Percentiles rank a stretch among this genome's conserved stretches.
Evolutionary conservation across 192 early-diverging fungal genomes (phyloP).

Genomic region (Glomus cerebriforme): DNA sequence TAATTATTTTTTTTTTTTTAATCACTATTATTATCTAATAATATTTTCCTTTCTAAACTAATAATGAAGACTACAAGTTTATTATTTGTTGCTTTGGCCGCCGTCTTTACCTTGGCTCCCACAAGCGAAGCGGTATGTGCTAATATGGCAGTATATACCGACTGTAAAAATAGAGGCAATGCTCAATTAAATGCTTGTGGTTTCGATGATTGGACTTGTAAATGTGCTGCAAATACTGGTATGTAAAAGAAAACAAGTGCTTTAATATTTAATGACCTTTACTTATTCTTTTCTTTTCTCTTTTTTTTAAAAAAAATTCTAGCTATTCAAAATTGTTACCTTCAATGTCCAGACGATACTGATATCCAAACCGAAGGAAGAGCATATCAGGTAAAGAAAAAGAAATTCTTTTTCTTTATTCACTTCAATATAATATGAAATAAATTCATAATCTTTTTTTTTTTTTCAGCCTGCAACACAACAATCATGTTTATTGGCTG

Average conservation of each 20-base stretch:
- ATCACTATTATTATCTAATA: too few species aligned
- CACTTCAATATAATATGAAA: neutral
- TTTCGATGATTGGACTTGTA: neutral
- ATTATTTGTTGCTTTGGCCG: neutral
- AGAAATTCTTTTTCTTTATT: neutral
- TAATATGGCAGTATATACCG: neutral
- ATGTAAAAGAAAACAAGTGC: neutral
- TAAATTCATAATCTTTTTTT: neutral
- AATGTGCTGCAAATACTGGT: neutral
- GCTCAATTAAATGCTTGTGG: neutral
- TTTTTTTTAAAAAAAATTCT: neutral
- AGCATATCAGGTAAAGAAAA: neutral
- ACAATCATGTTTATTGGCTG: neutral
- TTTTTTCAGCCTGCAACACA: neutral
- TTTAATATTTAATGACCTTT: neutral
- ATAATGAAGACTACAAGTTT: neutral
- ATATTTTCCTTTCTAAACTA: neutral
- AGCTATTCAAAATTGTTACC: neutral
- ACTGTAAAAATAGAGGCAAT: neutral
- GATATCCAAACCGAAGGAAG: neutral
- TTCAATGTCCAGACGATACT: neutral
- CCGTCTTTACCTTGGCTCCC: neutral
- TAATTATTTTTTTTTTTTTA: neutral
- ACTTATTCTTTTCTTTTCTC: neutral
- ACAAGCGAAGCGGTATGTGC: neutral